phyloP scores from a whole-genome alignment of 2,329 filamentous ascomycete genomes.

The Aspergillus tubingensis region DNA sequence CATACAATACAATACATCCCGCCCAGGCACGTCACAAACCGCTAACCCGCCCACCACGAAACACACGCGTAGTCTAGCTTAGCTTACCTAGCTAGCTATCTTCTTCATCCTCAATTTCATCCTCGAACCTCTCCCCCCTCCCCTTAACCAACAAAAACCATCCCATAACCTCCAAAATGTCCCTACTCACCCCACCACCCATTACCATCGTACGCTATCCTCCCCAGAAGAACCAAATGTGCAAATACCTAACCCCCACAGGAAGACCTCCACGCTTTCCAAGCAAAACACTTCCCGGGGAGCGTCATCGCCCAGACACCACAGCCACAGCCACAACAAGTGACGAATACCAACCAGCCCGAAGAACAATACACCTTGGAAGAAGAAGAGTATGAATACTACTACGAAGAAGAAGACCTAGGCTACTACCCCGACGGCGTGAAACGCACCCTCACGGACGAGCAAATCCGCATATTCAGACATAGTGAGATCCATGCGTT shows the following conservation, averaged over 20 bases:
- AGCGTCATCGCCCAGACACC: constrained; percentile 8
- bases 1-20: too few species aligned
- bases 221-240: background rate
- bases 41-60: too few species aligned
- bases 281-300: constrained; percentile 59
- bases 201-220: background rate
- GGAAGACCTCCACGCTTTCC: constrained; percentile 63
- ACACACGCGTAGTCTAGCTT: too few species aligned
- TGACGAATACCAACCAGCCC: background rate
- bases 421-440: constrained; percentile 85
- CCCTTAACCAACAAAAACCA: background rate
- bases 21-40: too few species aligned
- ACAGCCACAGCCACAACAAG: background rate
- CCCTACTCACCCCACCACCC: background rate
- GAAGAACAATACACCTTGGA: background rate
- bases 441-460: constrained; percentile 86
- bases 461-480: constrained; percentile 86
- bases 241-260: constrained; percentile 31
- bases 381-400: background rate
- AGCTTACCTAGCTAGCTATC: too few species aligned
- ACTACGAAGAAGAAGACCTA: constrained; percentile 57
- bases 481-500: constrained; percentile 81
- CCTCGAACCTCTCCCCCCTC: background rate
- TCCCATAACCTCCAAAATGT: background rate
- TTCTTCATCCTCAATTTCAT: background rate